Evolutionary conservation across 768 basidiomycete genomes (phyloP), one percentile per base, ranked within the genome.

Genomic region (Hysterangium stoloniferum): DNA sequence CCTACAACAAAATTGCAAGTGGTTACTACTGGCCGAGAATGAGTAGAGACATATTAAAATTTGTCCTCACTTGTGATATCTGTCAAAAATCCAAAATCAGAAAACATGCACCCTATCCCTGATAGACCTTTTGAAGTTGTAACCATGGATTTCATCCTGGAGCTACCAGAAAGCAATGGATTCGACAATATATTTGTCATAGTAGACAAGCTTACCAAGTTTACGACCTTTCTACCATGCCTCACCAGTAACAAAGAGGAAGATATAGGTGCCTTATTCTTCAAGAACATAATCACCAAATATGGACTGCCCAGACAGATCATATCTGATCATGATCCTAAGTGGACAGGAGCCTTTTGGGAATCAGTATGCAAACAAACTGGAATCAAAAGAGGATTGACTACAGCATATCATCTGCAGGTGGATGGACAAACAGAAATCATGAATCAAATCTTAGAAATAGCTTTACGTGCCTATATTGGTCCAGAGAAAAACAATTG

Each of bases 391-490:
- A n/a, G n/a, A n/a, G n/a, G n/a, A n/a, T n/a, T n/a, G n/a, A n/a
- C 70, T 1, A 66, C 66, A 0, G 55, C 64, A 0, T 62, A 68
- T 41, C 71, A 72, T 49, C 70, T 68, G 0, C 68, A 72, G 52
- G 63, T 67, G 0, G 64, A 74, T 52, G 66, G 69, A 0, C 66
- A 69, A 29, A n/a, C n/a, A n/a, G n/a, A n/a, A n/a, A n/a, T n/a
- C n/a, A n/a, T n/a, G n/a, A n/a, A n/a, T n/a, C n/a, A 19, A 36
- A 43, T 2, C n/a, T 52, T 9, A 7, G 56, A 45, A 13, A 53
- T 62, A 4, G 52, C 58, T 1, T 37, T 70, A 5, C 52, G 64
- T 15, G 61, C 64, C 1, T 69, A 67, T 50, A 56, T 68, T 3
- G 61, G 52, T 11, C 56, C 58, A 2, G 29, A 37, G 2, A 38